phyloP scores from a whole-genome alignment of 345 rosid genomes.

The Rubroshorea leprosula region DNA sequence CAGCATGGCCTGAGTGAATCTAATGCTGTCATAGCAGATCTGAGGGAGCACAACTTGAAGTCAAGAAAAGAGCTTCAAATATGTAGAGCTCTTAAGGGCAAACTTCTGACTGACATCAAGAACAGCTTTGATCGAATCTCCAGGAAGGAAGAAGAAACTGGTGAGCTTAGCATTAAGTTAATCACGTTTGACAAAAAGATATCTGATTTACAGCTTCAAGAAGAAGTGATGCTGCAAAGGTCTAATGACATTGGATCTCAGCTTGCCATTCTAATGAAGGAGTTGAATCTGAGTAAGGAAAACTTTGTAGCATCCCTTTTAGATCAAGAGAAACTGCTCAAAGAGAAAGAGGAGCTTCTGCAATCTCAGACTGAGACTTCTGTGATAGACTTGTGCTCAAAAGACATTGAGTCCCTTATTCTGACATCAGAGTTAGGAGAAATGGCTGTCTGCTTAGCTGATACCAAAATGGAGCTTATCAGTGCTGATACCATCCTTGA shows the following conservation, averaged over 20 bases:
- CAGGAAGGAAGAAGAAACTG: constrained; percentile 78
- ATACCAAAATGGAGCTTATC: constrained; percentile 28
- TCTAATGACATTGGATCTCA: constrained; percentile 72
- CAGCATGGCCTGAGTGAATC: constrained; percentile 68
- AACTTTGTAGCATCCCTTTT: constrained; percentile 42
- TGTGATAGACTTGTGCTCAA: constrained; percentile 40
- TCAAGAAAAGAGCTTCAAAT: constrained; percentile 75
- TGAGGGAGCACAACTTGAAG: constrained; percentile 68
- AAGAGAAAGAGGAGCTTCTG: constrained; percentile 38
- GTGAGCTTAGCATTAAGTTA: constrained; percentile 48
- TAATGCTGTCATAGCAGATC: constrained; percentile 54
- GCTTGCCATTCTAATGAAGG: constrained; percentile 69
- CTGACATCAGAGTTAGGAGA: constrained; percentile 50
- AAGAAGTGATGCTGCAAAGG: constrained; percentile 87
- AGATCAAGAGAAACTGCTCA: constrained; percentile 47
- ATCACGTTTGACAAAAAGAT: constrained; percentile 63
- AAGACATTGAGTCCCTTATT: constrained; percentile 66
- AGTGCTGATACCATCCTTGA: constrained; percentile 36
- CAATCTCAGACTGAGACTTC: constrained; percentile 51
- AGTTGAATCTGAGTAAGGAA: constrained; percentile 53
- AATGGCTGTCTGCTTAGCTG: constrained; percentile 28
- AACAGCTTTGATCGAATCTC: constrained; percentile 64
- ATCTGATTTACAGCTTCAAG: constrained; percentile 63
- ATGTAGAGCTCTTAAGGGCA: constrained; percentile 68
- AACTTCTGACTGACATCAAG: constrained; percentile 78